A percentile compares a stretch with the other conserved stretches of the same genome.
Conservation (phyloP, 371 early-diverging fungal genomes). For the Nematocida major region DNA sequence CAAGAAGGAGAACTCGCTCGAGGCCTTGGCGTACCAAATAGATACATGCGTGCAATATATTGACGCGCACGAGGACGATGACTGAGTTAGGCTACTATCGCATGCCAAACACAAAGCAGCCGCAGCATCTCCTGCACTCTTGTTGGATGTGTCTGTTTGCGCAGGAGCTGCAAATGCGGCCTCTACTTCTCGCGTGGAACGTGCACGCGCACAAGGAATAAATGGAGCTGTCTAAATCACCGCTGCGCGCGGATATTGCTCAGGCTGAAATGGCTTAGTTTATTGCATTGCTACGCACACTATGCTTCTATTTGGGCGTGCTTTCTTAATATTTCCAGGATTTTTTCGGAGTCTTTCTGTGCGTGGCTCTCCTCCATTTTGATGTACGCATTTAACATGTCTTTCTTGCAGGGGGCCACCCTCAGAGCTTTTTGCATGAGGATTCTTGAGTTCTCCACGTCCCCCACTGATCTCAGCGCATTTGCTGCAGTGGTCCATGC, state of each 20-base stretch:
- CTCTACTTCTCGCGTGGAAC: too few relatives aligned
- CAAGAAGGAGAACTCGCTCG: slow-evolving; percentile 1
- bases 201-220: too few relatives aligned
- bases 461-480: slow-evolving; percentile 23
- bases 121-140: too few relatives aligned
- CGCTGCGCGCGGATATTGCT: too few relatives aligned
- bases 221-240: too few relatives aligned
- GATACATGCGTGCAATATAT: slow-evolving; percentile 40
- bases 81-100: too few relatives aligned
- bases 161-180: too few relatives aligned
- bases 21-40: slow-evolving; percentile 22
- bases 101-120: too few relatives aligned
- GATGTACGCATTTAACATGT: slow-evolving; percentile 28
- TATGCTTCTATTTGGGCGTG: not conserved
- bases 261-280: too few relatives aligned
- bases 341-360: slow-evolving; percentile 5
- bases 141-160: too few relatives aligned
- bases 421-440: slow-evolving; percentile 36
- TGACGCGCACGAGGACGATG: not conserved
- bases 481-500: slow-evolving; percentile 8
- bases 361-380: slow-evolving; percentile 7
- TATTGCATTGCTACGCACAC: not conserved
- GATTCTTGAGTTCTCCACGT: slow-evolving; percentile 26
- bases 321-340: slow-evolving; percentile 20
- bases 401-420: not conserved